Base-by-base conservation (phyloP, 1,139 yeast genomes). In the Starmera stellimalicola region DNA sequence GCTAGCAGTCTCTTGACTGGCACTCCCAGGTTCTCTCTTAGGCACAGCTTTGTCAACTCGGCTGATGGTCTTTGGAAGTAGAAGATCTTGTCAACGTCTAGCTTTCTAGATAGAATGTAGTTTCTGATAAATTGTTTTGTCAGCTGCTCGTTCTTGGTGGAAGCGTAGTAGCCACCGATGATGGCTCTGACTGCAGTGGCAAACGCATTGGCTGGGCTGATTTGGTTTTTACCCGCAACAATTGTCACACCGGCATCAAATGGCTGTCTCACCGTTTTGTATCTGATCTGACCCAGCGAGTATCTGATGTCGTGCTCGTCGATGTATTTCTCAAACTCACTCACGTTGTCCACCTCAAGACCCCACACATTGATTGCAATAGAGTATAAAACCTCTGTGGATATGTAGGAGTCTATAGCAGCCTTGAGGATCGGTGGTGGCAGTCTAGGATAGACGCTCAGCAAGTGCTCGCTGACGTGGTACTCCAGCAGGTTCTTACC, bases 1-100 rank as follows among this genome's bases (percentile, higher is more conserved):
- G 95, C 91, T 40, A 91, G 64, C 39, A 93, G 70, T 54, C 94
- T 77, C 27, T 88, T 77, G 6, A 82, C 68, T 17, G 96, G 96
- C 22, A 73, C 70, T 35, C 71, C 70, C 43, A 88, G 65, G n/a
- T 74, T 73, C 52, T 88, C 82, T 45, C 91, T 76, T 40, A 76
- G 78, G 51, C 95, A 78, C 34, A 93, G 63, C 41, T 77, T 71
- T 3, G 87, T 73, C 41, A 91, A 68, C 54, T 88, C 94, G 54
- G 93, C 71, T 16, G 93, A 81, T 31, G 98, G 96, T 52, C 81
- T 80, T 45, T 72, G 75, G 58, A 91, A 85, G 48, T 74, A 73
- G 59, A 91, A 80, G 73, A 88, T 70, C 37, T 73, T 63, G 26
- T 77, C 67, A 37, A 88, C 63, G 40, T 81, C 84, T 29, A 91